These are phyloP conservation scores for Tilletia indica DNA, from an alignment of 1,284 basidiomycete species.

Conservation along the genomic window DNA sequence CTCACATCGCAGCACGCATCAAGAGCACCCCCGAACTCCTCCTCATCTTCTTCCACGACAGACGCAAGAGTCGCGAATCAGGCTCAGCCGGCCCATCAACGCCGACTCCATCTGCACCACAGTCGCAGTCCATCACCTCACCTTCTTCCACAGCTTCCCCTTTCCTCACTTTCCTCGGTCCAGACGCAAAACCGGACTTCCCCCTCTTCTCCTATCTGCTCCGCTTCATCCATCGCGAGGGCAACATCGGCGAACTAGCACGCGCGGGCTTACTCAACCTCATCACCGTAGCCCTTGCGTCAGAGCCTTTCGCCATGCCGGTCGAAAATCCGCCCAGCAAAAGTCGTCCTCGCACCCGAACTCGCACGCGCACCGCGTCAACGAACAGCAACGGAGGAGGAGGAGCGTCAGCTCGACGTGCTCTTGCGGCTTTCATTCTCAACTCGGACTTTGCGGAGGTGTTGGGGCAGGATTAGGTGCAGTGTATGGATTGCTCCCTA, in stretches of 20 bases:
- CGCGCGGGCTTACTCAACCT: conserved; percentile 86
- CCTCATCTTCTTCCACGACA: conserved; percentile 41
- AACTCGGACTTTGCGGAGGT: conserved; percentile 96
- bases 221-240: conserved; percentile 91
- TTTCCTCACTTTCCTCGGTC: conserved; percentile 12
- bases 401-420: conserved; percentile 64
- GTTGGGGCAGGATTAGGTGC: conserved; percentile 87
- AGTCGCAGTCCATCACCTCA: not conserved
- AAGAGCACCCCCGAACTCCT: conserved; percentile 45
- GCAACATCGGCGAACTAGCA: conserved; percentile 87
- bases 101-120: not conserved
- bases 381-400: conserved; percentile 1
- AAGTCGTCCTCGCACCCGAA: not conserved
- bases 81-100: not conserved
- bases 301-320: conserved; percentile 9
- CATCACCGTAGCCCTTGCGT: conserved; percentile 68
- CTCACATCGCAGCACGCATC: conserved; percentile 46
- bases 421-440: conserved; percentile 86
- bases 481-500: conserved; percentile 84
- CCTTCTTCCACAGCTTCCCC: not conserved
- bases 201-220: conserved; percentile 82
- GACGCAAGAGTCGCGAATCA: not conserved
- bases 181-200: conserved; percentile 29
- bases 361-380: not conserved
- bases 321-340: not conserved